Evolutionary conservation across 768 basidiomycete species (phyloP).

Genomic region (Pulveroboletus sp.): DNA sequence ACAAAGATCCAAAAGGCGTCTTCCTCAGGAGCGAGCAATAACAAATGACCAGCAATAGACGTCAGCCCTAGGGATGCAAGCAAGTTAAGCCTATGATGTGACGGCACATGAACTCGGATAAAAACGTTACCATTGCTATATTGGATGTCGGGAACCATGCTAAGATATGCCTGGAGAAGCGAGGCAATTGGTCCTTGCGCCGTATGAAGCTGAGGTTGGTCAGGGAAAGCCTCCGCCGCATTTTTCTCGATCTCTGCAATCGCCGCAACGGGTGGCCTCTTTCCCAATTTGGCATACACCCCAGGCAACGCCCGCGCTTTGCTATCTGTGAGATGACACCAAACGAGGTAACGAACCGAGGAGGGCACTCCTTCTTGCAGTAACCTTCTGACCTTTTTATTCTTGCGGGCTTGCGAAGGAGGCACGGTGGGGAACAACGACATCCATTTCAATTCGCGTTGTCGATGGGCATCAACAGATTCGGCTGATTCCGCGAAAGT

Average conservation of each 20-base stretch:
- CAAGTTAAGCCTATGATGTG: background rate
- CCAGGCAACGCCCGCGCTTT: slow-evolving; percentile 65
- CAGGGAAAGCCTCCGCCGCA: slow-evolving; percentile 47
- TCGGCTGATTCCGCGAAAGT: slow-evolving; percentile 17
- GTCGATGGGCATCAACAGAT: slow-evolving; percentile 57
- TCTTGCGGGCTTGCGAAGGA: slow-evolving; percentile 64
- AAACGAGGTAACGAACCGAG: slow-evolving; percentile 79
- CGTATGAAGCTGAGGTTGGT: slow-evolving; percentile 54
- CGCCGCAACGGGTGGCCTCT: slow-evolving; percentile 47
- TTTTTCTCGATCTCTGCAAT: slow-evolving; percentile 57
- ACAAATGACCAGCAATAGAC: slow-evolving; percentile 64
- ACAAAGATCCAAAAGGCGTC: slow-evolving; percentile 91
- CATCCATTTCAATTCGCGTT: slow-evolving; percentile 77
- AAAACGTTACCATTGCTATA: slow-evolving; percentile 55
- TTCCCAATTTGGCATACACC: slow-evolving; percentile 60
- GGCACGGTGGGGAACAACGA: slow-evolving; percentile 50
- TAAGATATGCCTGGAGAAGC: slow-evolving; percentile 67
- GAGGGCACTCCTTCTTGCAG: slow-evolving; percentile 77
- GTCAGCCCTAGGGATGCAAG: slow-evolving; percentile 48
- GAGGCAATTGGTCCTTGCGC: slow-evolving; percentile 53
- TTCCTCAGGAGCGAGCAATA: slow-evolving; percentile 76
- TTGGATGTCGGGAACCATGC: slow-evolving; percentile 80
- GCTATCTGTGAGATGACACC: slow-evolving; percentile 76
- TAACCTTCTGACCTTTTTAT: slow-evolving; percentile 72
- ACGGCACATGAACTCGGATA: background rate